Conservation (phyloP, 768 basidiomycete genomes). For the Lactarius akahatsu region DNA sequence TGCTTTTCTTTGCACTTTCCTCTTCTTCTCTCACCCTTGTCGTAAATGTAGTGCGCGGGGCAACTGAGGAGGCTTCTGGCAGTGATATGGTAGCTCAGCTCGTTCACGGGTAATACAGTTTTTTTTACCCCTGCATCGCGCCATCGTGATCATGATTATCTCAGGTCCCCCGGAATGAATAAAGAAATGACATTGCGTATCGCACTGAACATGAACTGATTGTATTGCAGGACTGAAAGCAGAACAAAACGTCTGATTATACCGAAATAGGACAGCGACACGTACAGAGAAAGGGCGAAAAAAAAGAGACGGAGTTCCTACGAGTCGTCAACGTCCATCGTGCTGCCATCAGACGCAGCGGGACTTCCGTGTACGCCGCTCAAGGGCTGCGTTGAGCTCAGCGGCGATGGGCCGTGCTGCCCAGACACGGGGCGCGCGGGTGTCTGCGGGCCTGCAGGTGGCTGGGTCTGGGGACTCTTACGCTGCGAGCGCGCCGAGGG, state of each 20-base stretch:
- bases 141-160: not conserved
- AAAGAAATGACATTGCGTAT: not conserved
- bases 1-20: conserved; percentile 23
- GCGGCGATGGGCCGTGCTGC: conserved; percentile 1
- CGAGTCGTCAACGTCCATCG: conserved; percentile 13
- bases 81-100: not conserved
- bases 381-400: not conserved
- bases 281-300: conserved; percentile 1
- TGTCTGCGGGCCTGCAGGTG: conserved; percentile 10
- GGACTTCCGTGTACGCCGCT: conserved; percentile 1
- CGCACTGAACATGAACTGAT: not conserved
- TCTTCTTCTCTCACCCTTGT: conserved; percentile 8
- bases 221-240: conserved; percentile 17
- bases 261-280: conserved; percentile 14
- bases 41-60: not conserved
- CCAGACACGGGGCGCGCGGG: conserved; percentile 4
- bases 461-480: not conserved
- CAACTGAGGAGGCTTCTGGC: not conserved
- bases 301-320: conserved; percentile 1
- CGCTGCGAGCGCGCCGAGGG: conserved; percentile 38
- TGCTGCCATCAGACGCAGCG: conserved; percentile 1
- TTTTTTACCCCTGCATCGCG: not conserved
- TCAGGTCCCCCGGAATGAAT: conserved; percentile 1
- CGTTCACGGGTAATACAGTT: not conserved
- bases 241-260: conserved; percentile 22